These are phyloP conservation scores for Clavispora asparagi DNA, from an alignment of 805 yeast species.

Conservation along the genomic window DNA sequence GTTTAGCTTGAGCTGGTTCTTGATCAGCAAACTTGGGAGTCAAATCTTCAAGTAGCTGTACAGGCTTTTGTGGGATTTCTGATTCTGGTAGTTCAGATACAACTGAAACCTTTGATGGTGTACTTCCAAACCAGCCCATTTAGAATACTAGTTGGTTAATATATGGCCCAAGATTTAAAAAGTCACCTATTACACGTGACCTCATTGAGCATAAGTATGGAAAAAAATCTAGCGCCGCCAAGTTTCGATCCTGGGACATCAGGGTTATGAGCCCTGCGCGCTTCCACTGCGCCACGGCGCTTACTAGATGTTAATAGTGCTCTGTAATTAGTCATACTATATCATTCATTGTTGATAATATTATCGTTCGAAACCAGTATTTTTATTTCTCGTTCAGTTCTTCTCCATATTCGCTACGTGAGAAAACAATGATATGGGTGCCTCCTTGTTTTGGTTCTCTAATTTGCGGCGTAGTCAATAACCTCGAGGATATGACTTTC, in stretches of 20 bases:
- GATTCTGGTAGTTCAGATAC: slow-evolving; percentile 24
- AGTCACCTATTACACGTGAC: background rate
- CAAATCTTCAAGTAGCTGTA: slow-evolving; percentile 42
- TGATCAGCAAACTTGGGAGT: slow-evolving; percentile 47
- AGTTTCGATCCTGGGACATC: slow-evolving; percentile 97
- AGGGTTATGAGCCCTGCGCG: slow-evolving; percentile 99
- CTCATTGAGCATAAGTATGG: slow-evolving; percentile 5
- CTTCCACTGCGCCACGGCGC: slow-evolving; percentile 99
- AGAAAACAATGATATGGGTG: too few species aligned
- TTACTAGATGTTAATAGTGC: slow-evolving; percentile 16
- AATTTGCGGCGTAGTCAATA: too few species aligned
- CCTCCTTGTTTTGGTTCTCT: too few species aligned
- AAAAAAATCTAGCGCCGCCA: slow-evolving; percentile 71
- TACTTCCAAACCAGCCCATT: slow-evolving; percentile 42
- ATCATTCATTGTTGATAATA: too few species aligned
- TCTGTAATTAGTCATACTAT: background rate
- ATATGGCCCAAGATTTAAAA: background rate
- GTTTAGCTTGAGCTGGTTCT: slow-evolving; percentile 15
- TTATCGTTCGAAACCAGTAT: too few species aligned
- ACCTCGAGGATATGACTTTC: too few species aligned
- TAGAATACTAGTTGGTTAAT: background rate
- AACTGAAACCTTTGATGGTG: slow-evolving; percentile 33
- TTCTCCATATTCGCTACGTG: too few species aligned
- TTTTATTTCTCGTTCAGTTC: too few species aligned
- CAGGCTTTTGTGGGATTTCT: slow-evolving; percentile 11